phyloP scores from a whole-genome alignment of 768 basidiomycete species.

The Boletus rubropictus region DNA sequence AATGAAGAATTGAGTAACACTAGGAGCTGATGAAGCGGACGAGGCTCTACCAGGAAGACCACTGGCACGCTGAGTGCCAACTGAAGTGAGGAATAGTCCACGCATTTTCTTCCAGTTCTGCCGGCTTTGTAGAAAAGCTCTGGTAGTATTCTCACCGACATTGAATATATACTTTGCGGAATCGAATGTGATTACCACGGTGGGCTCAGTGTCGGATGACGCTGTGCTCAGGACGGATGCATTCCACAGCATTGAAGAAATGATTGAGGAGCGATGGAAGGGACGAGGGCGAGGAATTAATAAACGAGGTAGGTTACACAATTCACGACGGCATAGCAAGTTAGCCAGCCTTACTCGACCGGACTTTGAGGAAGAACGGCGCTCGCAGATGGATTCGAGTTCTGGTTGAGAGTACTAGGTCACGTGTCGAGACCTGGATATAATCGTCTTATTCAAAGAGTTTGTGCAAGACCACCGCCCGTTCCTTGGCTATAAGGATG shows the following conservation, averaged over 20 bases:
- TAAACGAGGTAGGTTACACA: constrained; percentile 21
- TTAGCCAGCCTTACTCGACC: constrained; percentile 19
- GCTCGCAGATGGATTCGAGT: not conserved
- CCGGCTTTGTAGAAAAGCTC: constrained; percentile 65
- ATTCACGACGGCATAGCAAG: constrained; percentile 23
- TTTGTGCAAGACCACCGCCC: constrained; percentile 20
- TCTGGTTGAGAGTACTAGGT: too few species aligned
- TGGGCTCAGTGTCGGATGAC: constrained; percentile 77
- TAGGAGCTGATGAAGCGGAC: not conserved
- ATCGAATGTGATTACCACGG: constrained; percentile 70
- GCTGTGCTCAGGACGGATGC: constrained; percentile 51
- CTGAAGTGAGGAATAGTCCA: constrained; percentile 67
- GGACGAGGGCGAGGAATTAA: constrained; percentile 6
- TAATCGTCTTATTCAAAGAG: constrained; percentile 16
- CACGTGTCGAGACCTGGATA: constrained; percentile 27
- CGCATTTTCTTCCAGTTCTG: constrained; percentile 61
- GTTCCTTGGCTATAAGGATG: constrained; percentile 16
- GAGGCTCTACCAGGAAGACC: constrained; percentile 66
- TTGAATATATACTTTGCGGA: constrained; percentile 85
- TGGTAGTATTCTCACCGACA: constrained; percentile 72
- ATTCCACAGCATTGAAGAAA: constrained; percentile 51
- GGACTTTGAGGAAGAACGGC: not conserved
- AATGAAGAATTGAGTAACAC: not conserved
- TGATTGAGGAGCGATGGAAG: constrained; percentile 15
- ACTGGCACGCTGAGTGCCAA: constrained; percentile 53